Percentiles rank a stretch among this genome's conserved stretches.
These are phyloP conservation scores for Capronia coronata DNA, from an alignment of 2,329 filamentous ascomycete species.

Conservation along the genomic window DNA sequence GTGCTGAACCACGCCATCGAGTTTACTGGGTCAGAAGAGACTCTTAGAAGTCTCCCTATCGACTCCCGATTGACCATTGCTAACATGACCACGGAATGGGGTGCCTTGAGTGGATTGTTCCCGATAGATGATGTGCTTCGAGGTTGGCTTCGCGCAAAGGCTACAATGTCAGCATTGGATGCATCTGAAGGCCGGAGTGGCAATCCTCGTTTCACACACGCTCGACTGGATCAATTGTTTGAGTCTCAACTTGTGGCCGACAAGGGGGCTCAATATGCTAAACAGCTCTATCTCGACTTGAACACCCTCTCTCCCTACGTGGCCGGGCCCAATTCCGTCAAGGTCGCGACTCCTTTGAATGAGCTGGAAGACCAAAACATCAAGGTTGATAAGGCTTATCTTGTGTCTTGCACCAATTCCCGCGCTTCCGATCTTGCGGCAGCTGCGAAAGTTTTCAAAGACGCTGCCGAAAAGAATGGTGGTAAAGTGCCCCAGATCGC, in stretches of 20 bases:
- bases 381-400: constrained; percentile 72
- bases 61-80: constrained; percentile 62
- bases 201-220: constrained; percentile 62
- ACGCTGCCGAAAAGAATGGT: constrained; percentile 57
- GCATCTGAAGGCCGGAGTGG: constrained; percentile 44
- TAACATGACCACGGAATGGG: constrained; percentile 36
- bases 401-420: constrained; percentile 86
- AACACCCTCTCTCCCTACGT: constrained; percentile 79
- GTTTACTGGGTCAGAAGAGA: constrained; percentile 74
- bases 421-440: constrained; percentile 72
- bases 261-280: constrained; percentile 71
- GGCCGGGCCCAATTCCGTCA: constrained; percentile 84
- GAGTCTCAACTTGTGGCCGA: constrained; percentile 63
- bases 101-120: constrained; percentile 60
- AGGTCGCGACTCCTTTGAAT: constrained; percentile 69
- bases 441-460: constrained; percentile 77
- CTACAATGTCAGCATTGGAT: constrained; percentile 58
- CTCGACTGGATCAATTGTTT: constrained; percentile 65
- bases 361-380: constrained; percentile 70
- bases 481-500: constrained; percentile 65
- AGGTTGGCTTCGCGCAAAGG: constrained; percentile 69
- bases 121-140: constrained; percentile 69
- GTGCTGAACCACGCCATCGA: constrained; percentile 89
- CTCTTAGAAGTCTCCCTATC: constrained; percentile 63
- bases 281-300: constrained; percentile 73